Evolutionary conservation across 306 rosid genomes (phyloP).

Genomic region (Myrica gale): DNA sequence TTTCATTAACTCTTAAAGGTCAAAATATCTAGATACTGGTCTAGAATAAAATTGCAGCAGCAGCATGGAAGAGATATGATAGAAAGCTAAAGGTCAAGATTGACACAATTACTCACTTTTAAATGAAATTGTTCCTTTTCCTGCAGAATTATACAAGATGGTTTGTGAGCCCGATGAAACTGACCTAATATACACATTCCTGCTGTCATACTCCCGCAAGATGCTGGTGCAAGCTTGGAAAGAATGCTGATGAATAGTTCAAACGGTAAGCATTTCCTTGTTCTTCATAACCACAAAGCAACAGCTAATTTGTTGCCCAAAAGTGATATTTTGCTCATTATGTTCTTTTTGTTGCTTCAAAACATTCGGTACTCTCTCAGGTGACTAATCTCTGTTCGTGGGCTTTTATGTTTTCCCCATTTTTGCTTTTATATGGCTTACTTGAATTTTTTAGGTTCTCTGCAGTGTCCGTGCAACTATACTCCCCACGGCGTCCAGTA

Average conservation of each 20-base stretch:
- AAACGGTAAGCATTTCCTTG: slow-evolving; percentile 41
- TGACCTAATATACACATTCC: slow-evolving; percentile 78
- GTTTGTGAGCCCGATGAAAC: slow-evolving; percentile 85
- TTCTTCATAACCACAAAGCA: slow-evolving; percentile 15
- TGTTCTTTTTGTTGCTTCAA: slow-evolving; percentile 9
- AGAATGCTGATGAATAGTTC: slow-evolving; percentile 57
- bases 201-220: slow-evolving; percentile 87
- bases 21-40: not conserved
- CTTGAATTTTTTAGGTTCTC: slow-evolving; percentile 19
- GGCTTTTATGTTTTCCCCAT: not conserved
- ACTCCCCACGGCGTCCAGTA: slow-evolving; percentile 77
- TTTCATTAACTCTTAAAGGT: not conserved
- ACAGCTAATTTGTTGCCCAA: not conserved
- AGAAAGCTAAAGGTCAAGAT: not conserved
- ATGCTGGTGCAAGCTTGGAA: slow-evolving; percentile 82
- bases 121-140: slow-evolving; percentile 24
- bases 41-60: not conserved
- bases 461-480: slow-evolving; percentile 89
- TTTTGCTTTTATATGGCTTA: not conserved
- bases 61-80: slow-evolving; percentile 1
- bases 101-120: slow-evolving; percentile 12
- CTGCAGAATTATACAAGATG: slow-evolving; percentile 96
- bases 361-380: not conserved
- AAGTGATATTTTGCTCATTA: not conserved
- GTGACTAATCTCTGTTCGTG: not conserved